Conservation (phyloP, 108 stramenopile genomes). For the Mediolabrus comicus region DNA sequence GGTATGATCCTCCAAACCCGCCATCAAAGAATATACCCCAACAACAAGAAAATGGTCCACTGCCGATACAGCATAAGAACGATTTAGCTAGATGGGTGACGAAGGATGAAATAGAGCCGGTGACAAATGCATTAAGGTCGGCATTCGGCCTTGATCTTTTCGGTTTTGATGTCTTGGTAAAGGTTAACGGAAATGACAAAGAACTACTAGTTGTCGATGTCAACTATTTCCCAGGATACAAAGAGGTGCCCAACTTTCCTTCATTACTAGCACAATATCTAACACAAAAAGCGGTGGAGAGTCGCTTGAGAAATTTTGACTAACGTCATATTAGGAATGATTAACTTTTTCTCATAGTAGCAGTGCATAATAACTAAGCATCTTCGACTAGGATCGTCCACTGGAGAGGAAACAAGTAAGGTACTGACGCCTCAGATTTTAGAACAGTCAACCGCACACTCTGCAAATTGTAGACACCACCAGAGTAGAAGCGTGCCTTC, state of each 20-base stretch:
- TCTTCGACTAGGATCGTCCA: slow-evolving; percentile 51
- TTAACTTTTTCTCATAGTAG: neutral
- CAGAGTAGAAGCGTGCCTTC: slow-evolving; percentile 52
- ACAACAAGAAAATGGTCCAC: neutral
- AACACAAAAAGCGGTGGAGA: slow-evolving; percentile 63
- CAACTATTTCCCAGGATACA: slow-evolving; percentile 90
- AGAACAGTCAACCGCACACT: slow-evolving; percentile 40
- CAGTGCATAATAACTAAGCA: neutral
- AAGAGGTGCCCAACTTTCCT: slow-evolving; percentile 85
- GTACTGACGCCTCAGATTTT: slow-evolving; percentile 19
- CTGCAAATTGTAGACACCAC: slow-evolving; percentile 78
- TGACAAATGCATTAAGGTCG: slow-evolving; percentile 62
- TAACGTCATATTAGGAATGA: neutral
- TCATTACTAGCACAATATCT: slow-evolving; percentile 75
- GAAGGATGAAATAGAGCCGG: slow-evolving; percentile 67
- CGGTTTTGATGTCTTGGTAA: slow-evolving; percentile 83
- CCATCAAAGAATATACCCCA: neutral
- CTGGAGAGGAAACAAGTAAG: slow-evolving; percentile 51
- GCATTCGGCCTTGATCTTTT: slow-evolving; percentile 84
- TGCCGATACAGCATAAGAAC: neutral
- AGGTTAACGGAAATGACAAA: slow-evolving; percentile 14
- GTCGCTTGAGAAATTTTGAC: slow-evolving; percentile 26
- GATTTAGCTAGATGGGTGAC: slow-evolving; percentile 47
- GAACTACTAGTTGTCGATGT: slow-evolving; percentile 77
- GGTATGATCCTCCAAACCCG: neutral